phyloP scores from a whole-genome alignment of 23 red algal species.

The Gracilaria caudata region DNA sequence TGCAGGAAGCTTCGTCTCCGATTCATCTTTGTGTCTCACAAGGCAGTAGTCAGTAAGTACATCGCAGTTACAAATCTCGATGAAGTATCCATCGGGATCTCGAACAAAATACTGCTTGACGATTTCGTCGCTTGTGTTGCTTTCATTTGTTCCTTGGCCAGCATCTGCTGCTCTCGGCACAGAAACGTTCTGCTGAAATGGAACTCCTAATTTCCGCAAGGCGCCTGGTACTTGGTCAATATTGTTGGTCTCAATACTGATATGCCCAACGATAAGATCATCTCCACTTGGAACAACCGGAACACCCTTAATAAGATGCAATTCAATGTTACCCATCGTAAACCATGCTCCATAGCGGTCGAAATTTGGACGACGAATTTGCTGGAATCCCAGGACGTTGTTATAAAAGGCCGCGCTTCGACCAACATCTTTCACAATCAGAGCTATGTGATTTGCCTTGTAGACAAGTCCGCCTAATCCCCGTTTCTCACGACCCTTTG shows the following conservation, averaged over 20 bases:
- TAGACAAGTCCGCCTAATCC: slow-evolving; percentile 26
- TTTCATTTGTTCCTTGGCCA: not conserved
- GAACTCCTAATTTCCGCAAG: slow-evolving; percentile 11
- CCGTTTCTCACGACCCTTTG: slow-evolving; percentile 1
- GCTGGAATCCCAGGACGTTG: slow-evolving; percentile 49
- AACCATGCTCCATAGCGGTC: slow-evolving; percentile 57
- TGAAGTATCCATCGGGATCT: slow-evolving; percentile 61
- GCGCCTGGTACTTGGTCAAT: slow-evolving; percentile 17
- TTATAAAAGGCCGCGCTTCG: slow-evolving; percentile 22
- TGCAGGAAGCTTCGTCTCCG: no score
- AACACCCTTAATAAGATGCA: slow-evolving; percentile 54
- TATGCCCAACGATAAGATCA: slow-evolving; percentile 47
- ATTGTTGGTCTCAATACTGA: slow-evolving; percentile 39
- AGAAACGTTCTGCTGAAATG: slow-evolving; percentile 58
- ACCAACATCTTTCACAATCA: slow-evolving; percentile 46
- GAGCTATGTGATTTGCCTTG: slow-evolving; percentile 50
- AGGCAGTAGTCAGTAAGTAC: slow-evolving; percentile 32
- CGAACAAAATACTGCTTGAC: slow-evolving; percentile 42
- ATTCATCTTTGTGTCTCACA: slow-evolving; percentile 15
- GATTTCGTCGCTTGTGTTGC: slow-evolving; percentile 1
- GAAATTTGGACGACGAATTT: slow-evolving; percentile 46
- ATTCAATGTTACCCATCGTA: slow-evolving; percentile 53
- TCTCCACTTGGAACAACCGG: slow-evolving; percentile 24
- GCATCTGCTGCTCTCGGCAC: slow-evolving; percentile 27
- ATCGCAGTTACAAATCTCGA: slow-evolving; percentile 57